Evolutionary conservation across 2,329 filamentous ascomycete genomes (phyloP).

Genomic region (Cercospora zeina): DNA sequence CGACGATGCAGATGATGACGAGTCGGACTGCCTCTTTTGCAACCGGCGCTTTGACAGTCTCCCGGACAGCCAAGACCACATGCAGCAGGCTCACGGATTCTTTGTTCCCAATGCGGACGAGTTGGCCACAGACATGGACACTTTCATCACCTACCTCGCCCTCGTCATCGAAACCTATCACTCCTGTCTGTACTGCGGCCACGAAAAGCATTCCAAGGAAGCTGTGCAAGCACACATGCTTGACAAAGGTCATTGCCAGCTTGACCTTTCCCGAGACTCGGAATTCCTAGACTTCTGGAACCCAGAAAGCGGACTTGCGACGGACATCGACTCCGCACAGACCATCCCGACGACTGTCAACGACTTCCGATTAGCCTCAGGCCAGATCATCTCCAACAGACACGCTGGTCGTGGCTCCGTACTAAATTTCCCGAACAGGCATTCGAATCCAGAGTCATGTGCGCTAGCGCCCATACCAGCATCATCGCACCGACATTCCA

Average conservation of each 20-base stretch:
- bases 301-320: not conserved
- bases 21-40: slow-evolving; percentile 44
- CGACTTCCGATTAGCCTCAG: slow-evolving; percentile 24
- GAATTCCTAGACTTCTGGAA: slow-evolving; percentile 29
- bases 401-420: not conserved
- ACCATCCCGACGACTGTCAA: not conserved
- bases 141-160: slow-evolving; percentile 52
- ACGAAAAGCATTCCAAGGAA: slow-evolving; percentile 45
- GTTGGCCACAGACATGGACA: slow-evolving; percentile 51
- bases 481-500: slow-evolving; percentile 5
- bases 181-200: slow-evolving; percentile 56
- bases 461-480: slow-evolving; percentile 1
- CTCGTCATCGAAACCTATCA: slow-evolving; percentile 52
- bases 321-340: not conserved
- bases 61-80: slow-evolving; percentile 49
- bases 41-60: slow-evolving; percentile 36
- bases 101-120: slow-evolving; percentile 25
- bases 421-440: slow-evolving; percentile 7
- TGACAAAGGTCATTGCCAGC: slow-evolving; percentile 51
- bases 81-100: slow-evolving; percentile 53
- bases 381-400: slow-evolving; percentile 17
- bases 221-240: slow-evolving; percentile 56
- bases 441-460: slow-evolving; percentile 3
- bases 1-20: not conserved
- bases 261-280: slow-evolving; percentile 23